Conservation (phyloP, 305 asterid genomes). For the Solanum hybrid region DNA sequence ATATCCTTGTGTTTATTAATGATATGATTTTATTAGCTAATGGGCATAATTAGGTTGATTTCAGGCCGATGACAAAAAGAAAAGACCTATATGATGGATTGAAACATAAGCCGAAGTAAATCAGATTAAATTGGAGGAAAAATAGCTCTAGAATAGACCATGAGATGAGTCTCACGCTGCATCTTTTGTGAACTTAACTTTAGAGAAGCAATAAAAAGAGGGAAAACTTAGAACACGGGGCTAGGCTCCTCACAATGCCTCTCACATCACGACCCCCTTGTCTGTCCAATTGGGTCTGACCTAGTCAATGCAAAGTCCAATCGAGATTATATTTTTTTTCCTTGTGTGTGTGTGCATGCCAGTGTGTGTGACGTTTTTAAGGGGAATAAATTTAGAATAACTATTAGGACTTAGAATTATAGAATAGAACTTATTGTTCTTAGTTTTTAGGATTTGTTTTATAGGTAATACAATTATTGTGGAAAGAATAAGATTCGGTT, state of each 20-base stretch:
- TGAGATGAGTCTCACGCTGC: neutral
- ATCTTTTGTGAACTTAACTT: neutral
- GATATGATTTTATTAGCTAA: neutral
- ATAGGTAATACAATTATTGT: neutral
- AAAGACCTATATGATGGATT: neutral
- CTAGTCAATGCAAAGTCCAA: neutral
- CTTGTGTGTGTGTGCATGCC: neutral
- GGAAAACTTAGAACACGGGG: neutral
- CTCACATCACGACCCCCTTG: neutral
- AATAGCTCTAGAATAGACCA: neutral
- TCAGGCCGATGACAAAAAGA: neutral
- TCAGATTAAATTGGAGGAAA: neutral
- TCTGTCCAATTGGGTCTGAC: neutral
- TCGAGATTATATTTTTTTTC: neutral
- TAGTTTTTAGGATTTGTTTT: neutral
- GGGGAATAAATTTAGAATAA: neutral
- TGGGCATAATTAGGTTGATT: neutral
- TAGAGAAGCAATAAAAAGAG: neutral
- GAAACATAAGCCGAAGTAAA: neutral
- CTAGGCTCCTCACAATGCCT: neutral
- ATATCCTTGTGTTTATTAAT: neutral
- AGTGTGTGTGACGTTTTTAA: neutral
- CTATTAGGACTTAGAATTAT: too few species aligned
- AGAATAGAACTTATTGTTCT: neutral
- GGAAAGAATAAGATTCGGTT: neutral